Percentiles rank a stretch among this genome's conserved stretches.
These are phyloP conservation scores for Leccinum fallax DNA, from an alignment of 1,284 basidiomycete species.

Conservation along the genomic window DNA sequence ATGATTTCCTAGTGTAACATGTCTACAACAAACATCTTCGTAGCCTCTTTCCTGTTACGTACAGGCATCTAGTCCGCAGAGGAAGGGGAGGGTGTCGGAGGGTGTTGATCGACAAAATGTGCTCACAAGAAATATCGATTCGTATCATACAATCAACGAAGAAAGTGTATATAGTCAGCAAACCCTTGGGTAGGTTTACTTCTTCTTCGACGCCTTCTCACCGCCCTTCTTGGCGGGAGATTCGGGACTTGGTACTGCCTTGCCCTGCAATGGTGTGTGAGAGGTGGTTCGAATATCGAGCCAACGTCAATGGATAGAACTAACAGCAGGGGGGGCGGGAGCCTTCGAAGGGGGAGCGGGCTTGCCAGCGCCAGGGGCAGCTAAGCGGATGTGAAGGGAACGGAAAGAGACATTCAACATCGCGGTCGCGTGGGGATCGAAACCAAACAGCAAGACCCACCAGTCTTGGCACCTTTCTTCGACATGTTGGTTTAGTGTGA, in stretches of 20 bases:
- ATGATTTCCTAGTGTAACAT: slow-evolving; percentile 2
- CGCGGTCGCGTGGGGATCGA: neutral
- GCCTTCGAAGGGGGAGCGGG: slow-evolving; percentile 28
- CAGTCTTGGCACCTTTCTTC: slow-evolving; percentile 28
- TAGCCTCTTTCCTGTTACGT: neutral
- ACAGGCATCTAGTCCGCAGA: slow-evolving; percentile 1
- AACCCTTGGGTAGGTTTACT: slow-evolving; percentile 17
- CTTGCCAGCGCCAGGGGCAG: slow-evolving; percentile 19
- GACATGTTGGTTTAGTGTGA: slow-evolving; percentile 23
- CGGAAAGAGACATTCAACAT: slow-evolving; percentile 7
- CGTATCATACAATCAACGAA: slow-evolving; percentile 9
- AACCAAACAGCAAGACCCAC: slow-evolving; percentile 18
- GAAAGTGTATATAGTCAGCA: neutral
- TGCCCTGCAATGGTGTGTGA: slow-evolving; percentile 20
- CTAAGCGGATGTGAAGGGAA: slow-evolving; percentile 6
- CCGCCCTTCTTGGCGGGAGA: slow-evolving; percentile 27
- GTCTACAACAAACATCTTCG: slow-evolving; percentile 11
- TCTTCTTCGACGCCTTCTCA: slow-evolving; percentile 34
- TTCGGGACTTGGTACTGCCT: slow-evolving; percentile 26
- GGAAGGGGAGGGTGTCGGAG: neutral
- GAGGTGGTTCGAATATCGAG: neutral
- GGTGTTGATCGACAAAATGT: slow-evolving; percentile 1
- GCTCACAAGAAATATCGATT: slow-evolving; percentile 4
- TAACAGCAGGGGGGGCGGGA: slow-evolving; percentile 24
- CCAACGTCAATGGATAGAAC: neutral